Base-by-base conservation (phyloP, 2,329 filamentous ascomycete genomes). In the Fusarium sacchari region DNA sequence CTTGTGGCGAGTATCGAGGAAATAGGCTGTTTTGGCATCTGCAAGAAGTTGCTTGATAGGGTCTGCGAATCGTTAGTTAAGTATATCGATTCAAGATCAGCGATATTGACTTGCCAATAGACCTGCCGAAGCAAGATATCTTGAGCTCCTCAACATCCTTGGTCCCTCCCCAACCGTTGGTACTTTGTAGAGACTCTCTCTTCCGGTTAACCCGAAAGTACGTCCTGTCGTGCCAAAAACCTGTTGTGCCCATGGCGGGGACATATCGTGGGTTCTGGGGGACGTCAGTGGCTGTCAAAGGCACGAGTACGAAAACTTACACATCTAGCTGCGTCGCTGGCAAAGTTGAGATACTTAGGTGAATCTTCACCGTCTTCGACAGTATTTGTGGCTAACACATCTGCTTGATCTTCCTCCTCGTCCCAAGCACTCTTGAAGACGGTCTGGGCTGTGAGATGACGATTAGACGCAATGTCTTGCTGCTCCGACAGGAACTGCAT, bases 401-500 rank as follows among this genome's bases (percentile, higher is more conserved):
- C 73, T n/a, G 85, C 82, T 6, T 83, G 78, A 40, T 86, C 84
- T 60, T 90, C 81, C 47, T 83, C 86, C 50, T 87, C 87, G 46
- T 89, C 88, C 88, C 89, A 91, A 0, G 87, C 87, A 24, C 84
- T 87, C 74, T 84, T 86, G 58, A 84, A 85, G 5, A 84, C 83
- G 1, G 88, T 90, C 77, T 90, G 87, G 12, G 88, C 89, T 69
- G 85, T 87, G 22, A 91, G 80, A 11, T 84, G 84, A 20, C 87
- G 84, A 42, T 88, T 88, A 52, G 85, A 85, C 37, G 83, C 83
- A 67, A 89, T 85, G 28, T 82, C 83, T 15, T 86, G 86, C 76
- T 90, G 87, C 44, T 84, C 79, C 1, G 87, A 86, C 13, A 91
- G 83, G 83, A 87, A 92, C 59, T 86, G 85, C 83, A 91, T 89